A percentile compares a stretch with the other conserved stretches of the same genome.
Conservation (phyloP, 306 rosid species). For the Vigna angularis region DNA sequence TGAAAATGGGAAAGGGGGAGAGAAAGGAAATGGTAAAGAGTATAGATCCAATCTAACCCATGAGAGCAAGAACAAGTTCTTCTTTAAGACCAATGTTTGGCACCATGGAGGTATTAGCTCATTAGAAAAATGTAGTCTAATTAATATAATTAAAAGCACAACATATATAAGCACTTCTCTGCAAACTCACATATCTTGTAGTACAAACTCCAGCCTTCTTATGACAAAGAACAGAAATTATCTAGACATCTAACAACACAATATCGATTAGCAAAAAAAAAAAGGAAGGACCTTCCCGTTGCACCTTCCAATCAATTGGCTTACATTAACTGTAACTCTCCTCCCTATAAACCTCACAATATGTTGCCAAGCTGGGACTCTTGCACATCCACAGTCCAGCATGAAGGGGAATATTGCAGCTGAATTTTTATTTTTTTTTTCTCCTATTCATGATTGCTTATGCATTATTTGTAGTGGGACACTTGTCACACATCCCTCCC, state of each 20-base stretch:
- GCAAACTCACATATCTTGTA: constrained; percentile 11
- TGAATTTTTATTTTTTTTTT: no score
- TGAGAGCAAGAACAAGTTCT: constrained; percentile 3
- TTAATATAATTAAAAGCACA: constrained; percentile 16
- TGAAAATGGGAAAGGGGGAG: not conserved
- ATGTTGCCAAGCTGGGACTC: no score
- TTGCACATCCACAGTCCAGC: no score
- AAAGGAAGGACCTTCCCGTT: not conserved
- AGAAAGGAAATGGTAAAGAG: constrained; percentile 15
- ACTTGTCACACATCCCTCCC: no score
- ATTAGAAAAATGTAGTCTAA: constrained; percentile 8
- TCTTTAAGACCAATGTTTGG: constrained; percentile 17
- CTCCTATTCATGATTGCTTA: no score
- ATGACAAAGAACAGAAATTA: constrained; percentile 13
- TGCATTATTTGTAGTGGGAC: no score
- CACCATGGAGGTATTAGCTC: constrained; percentile 28
- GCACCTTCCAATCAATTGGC: no score
- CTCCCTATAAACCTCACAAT: no score
- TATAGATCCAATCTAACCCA: constrained; percentile 22
- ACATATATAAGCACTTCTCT: not conserved
- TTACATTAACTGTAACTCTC: no score
- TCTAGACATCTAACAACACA: constrained; percentile 6
- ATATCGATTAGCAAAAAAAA: not conserved
- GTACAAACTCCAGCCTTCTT: constrained; percentile 9
- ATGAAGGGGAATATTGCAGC: no score